Evolutionary conservation across 305 asterid species (phyloP), one percentile per base, ranked within the genome.

Genomic region (Lippia alba): DNA sequence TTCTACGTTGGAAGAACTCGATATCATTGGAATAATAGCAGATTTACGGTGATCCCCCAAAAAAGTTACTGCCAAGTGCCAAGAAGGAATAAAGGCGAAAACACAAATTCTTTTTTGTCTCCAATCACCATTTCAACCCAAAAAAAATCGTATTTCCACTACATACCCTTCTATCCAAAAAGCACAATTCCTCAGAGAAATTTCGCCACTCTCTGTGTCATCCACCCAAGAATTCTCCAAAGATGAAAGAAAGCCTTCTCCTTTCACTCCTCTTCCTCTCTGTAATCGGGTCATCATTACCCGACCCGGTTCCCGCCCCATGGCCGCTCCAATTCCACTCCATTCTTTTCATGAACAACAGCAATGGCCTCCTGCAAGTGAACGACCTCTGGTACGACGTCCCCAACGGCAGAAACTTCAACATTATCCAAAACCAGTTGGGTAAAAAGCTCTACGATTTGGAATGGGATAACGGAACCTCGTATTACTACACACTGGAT

Each of bases 281-380:
- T 12, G 3, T 59, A 58, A 12, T 49, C 10, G 6, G 6, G 11
- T 2, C 11, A 0, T 54, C 74, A 41, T 63, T 70, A 4, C 7
- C 56, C 48, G 62, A 64, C 54, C 90, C 88, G 8, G 34, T 32
- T 10, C 92, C 94, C 0, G 51, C 74, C 4, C 68, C 85, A 74
- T 91, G 96, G 97, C 97, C 97, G 40, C 76, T 45, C 48, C 94
- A 91, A 71, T 91, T 91, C 78, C 96, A 91, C 81, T 83, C 96
- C 3, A 76, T 84, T 44, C 87, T 85, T 15, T 65, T 73, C 65
- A 72, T 80, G 59, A 87, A 84, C 78, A 77, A 7, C 80, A 84
- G 71, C 76, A 61, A 69, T 8, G 91, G 92, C 8, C 9, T 6
- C 11, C 84, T 84, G n/a, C 89, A 80, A 20, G 70, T 72, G 30